These are phyloP conservation scores for Lycium ferocissimum DNA, from an alignment of 257 asterid genomes.

Conservation along the genomic window DNA sequence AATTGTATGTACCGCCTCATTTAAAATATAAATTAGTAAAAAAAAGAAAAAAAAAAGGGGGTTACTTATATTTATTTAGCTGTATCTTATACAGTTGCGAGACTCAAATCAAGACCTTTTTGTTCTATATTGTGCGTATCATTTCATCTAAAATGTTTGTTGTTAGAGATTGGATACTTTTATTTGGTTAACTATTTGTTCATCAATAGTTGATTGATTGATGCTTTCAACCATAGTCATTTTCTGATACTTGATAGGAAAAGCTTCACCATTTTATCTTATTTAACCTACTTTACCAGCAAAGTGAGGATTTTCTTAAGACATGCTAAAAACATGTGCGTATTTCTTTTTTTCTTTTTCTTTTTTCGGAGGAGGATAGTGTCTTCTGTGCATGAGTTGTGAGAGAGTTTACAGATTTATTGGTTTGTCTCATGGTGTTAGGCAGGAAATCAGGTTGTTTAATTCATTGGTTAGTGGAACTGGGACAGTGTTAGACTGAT, in stretches of 20 bases:
- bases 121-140: not conserved
- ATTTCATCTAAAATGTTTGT: not conserved
- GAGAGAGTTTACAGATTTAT: slow-evolving; percentile 12
- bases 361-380: not conserved
- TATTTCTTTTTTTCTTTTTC: not conserved
- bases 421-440: slow-evolving; percentile 13
- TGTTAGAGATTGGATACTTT: slow-evolving; percentile 5
- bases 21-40: not conserved
- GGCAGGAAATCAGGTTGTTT: slow-evolving; percentile 9
- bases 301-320: not conserved
- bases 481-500: not conserved
- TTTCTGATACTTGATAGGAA: not conserved
- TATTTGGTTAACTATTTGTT: slow-evolving; percentile 9
- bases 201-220: slow-evolving; percentile 11
- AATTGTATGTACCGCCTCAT: not conserved
- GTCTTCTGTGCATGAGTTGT: slow-evolving; percentile 16
- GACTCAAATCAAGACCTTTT: slow-evolving; percentile 8
- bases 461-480: not conserved
- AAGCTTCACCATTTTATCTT: not conserved
- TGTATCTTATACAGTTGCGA: not conserved
- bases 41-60: not conserved
- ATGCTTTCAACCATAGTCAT: not conserved
- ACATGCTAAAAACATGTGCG: not conserved
- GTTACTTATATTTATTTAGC: not conserved
- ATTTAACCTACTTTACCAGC: not conserved